Base-by-base conservation (phyloP, 169 alveolate genomes). In the Nephromyces sp. region DNA sequence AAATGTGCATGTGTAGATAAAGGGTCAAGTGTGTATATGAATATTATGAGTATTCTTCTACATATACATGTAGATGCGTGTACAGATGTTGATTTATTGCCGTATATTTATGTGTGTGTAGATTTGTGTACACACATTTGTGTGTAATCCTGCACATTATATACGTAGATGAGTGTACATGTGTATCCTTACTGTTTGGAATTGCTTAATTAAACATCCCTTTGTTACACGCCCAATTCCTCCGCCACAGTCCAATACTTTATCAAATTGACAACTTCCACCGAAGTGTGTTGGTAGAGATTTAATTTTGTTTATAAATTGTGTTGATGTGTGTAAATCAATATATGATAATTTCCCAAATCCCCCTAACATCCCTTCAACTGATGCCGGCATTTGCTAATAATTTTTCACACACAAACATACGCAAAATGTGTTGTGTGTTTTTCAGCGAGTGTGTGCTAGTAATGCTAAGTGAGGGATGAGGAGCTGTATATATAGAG, bases 141-240 rank as follows among this genome's bases (percentile, higher is more conserved):
- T n/a, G n/a, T n/a, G n/a, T n/a, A n/a, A n/a, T n/a, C n/a, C n/a
- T n/a, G n/a, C n/a, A n/a, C n/a, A n/a, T n/a, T 6, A 15, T 3
- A 15, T 57, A 15, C 28, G 3, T 57, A 29, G 3, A 3, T 6
- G 66, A 6, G 24, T 57, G 34, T 3, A 15, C 3, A 29, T 2
- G 27, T 2, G 32, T 3, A 34, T 1, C 6, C 52, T 66, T 6
- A 82, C 81, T 28, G 69, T 68, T 15, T 77, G 74, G 71, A 88
- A 88, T 62, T 70, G 34, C 74, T 80, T 79, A 6, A 70, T 22
- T 28, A 88, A 74, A 4, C 85, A 75, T 57, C 74, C 68, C 62
- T 84, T 82, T 0, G 90, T 82, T 0, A 88, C 86, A 57, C 93
- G 69, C 33, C 93, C 93, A 1, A 88, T 82, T 21, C 93, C 93